phyloP scores from a whole-genome alignment of 441 rosid genomes.

The Aquilaria agallochum region DNA sequence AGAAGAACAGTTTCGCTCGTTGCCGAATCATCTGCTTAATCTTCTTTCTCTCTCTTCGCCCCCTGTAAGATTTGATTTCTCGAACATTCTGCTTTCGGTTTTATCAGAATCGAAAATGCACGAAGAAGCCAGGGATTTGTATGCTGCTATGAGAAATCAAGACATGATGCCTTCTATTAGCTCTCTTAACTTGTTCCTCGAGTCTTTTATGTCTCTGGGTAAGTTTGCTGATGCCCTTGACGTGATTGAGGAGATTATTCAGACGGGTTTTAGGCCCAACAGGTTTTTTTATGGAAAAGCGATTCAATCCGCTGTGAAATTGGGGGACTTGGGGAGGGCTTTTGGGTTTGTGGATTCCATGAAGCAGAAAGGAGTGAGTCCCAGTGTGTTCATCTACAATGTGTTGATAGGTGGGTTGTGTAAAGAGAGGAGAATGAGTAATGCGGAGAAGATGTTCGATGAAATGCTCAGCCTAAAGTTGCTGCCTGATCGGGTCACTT shows the following conservation, averaged over 20 bases:
- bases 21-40: slow-evolving; percentile 51
- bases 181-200: slow-evolving; percentile 39
- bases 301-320: slow-evolving; percentile 59
- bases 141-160: slow-evolving; percentile 31
- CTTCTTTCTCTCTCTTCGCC: slow-evolving; percentile 44
- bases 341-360: slow-evolving; percentile 43
- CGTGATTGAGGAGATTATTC: slow-evolving; percentile 43
- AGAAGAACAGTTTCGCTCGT: slow-evolving; percentile 35
- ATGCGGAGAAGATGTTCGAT: slow-evolving; percentile 61
- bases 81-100: slow-evolving; percentile 37
- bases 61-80: slow-evolving; percentile 34
- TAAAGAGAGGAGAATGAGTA: slow-evolving; percentile 43
- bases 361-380: slow-evolving; percentile 40
- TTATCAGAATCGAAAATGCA: slow-evolving; percentile 42
- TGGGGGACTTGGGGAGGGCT: slow-evolving; percentile 51
- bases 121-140: slow-evolving; percentile 41
- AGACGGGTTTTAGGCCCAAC: slow-evolving; percentile 45
- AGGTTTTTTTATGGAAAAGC: slow-evolving; percentile 57
- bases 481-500: slow-evolving; percentile 43
- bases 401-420: slow-evolving; percentile 57
- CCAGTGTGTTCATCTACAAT: slow-evolving; percentile 57
- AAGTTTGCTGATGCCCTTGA: slow-evolving; percentile 37
- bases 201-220: slow-evolving; percentile 34
- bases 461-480: slow-evolving; percentile 51
- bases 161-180: slow-evolving; percentile 42